Percentiles rank a stretch among this genome's conserved stretches.
Conservation (phyloP, 768 basidiomycete species). For the Suillus plorans region DNA sequence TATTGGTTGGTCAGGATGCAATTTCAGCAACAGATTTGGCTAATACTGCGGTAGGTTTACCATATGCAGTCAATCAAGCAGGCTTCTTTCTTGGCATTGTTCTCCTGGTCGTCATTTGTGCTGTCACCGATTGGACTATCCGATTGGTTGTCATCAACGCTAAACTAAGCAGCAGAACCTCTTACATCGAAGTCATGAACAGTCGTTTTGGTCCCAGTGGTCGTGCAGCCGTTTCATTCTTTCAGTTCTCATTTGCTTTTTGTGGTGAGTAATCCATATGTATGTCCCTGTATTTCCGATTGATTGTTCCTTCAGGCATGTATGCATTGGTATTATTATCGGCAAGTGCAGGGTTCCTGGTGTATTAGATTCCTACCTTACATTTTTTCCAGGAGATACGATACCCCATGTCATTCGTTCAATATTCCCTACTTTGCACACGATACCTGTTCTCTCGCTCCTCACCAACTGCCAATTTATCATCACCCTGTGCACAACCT, state of each 20-base stretch:
- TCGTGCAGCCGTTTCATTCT: conserved; percentile 92
- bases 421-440: conserved; percentile 68
- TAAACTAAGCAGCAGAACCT: conserved; percentile 88
- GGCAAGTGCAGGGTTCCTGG: conserved; percentile 31
- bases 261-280: conserved; percentile 58
- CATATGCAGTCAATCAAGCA: conserved; percentile 92
- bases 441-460: conserved; percentile 71
- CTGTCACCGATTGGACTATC: conserved; percentile 95
- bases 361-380: not conserved
- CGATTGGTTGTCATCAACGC: conserved; percentile 94
- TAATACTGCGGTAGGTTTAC: conserved; percentile 58
- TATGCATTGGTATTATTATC: conserved; percentile 96
- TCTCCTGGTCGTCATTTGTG: conserved; percentile 78
- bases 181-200: conserved; percentile 94
- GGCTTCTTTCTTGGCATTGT: conserved; percentile 87
- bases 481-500: conserved; percentile 81
- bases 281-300: not conserved
- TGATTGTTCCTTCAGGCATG: conserved; percentile 63
- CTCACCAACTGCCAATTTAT: conserved; percentile 88
- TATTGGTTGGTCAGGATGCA: conserved; percentile 52
- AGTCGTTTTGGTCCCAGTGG: conserved; percentile 90
- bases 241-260: conserved; percentile 97
- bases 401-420: conserved; percentile 92
- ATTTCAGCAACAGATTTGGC: conserved; percentile 10
- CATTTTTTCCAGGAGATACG: conserved; percentile 70